These are phyloP conservation scores for Mycena belliarum DNA, from an alignment of 768 basidiomycete genomes.

Conservation along the genomic window DNA sequence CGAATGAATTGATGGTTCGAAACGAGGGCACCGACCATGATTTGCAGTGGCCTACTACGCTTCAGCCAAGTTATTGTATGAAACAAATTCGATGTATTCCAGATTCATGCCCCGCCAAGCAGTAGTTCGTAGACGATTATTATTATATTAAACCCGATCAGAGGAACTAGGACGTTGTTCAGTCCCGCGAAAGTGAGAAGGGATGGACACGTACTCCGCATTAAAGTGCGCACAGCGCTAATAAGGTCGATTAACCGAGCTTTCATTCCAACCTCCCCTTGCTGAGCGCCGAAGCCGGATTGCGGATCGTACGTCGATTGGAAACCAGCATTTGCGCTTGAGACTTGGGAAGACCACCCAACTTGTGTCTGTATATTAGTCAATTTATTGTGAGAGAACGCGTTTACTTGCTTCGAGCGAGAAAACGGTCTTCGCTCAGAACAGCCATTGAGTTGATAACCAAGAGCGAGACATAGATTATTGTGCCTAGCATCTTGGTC, in stretches of 20 bases:
- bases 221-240: conserved; percentile 91
- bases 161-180: conserved; percentile 64
- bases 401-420: conserved; percentile 75
- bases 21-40: conserved; percentile 3
- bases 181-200: conserved; percentile 1
- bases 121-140: conserved; percentile 86
- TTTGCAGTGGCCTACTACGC: not conserved
- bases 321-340: conserved; percentile 55
- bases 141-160: conserved; percentile 84
- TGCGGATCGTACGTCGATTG: conserved; percentile 68
- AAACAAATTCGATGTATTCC: conserved; percentile 15
- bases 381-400: not conserved
- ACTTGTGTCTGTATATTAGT: conserved; percentile 51
- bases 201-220: conserved; percentile 79
- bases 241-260: conserved; percentile 89
- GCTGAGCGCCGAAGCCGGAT: conserved; percentile 52
- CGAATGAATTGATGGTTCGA: conserved; percentile 51
- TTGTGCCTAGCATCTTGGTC: conserved; percentile 53
- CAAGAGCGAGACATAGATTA: conserved; percentile 85
- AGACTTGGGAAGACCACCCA: conserved; percentile 79
- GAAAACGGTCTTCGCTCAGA: conserved; percentile 94
- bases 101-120: conserved; percentile 43
- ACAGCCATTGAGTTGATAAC: conserved; percentile 95
- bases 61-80: not conserved
- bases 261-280: conserved; percentile 75